Evolutionary conservation across 2,329 filamentous ascomycete species (phyloP), one percentile per base, ranked within the genome.

Genomic region (Fusarium subtropicale): DNA sequence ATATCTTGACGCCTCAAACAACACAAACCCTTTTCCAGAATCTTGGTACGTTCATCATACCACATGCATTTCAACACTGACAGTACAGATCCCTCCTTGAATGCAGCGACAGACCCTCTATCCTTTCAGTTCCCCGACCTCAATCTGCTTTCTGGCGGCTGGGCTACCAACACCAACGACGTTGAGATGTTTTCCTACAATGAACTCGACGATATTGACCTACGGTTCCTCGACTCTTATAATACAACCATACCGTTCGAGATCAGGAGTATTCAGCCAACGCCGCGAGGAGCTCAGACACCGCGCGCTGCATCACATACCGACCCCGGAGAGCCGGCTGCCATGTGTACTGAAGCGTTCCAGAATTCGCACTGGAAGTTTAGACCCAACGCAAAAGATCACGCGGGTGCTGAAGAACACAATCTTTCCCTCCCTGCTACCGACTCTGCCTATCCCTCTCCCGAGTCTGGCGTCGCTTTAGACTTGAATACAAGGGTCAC

Each of bases 221-320:
- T 79, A 2, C 67, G 68, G 13, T 79, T 79, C 31, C 69, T 79
- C 7, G 75, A 78, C 18, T 66, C 71, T 1, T 79, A 79, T 50
- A 78, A 78, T 39, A 63, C 60, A 1, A 75, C 59, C 10, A 71
- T 76, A 5, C 77, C 77, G 0, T 79, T 79, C 12, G 75, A 78
- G 33, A 34, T 71, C 4, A 45, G 52, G 11, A 60, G 36, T n/a
- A 58, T 59, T 10, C 68, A 71, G 3, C 44, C 67, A 2, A 64
- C 61, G 0, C 54, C 59, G 1, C 30, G 57, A 59, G 74, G 42
- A 15, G 67, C 48, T 3, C 58, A 64, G 26, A 62, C 64, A 41
- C 69, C 60, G 3, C 44, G 48, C 4, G 52, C 57, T 12, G 45
- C 39, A 12, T 60, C 53, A 2, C 33, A 63, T 39, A 39, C 60